Percentiles rank a stretch among this genome's conserved stretches.
phyloP scores from a whole-genome alignment of 139 green algal genomes.

The Chlamydomonas sphaeroides region DNA sequence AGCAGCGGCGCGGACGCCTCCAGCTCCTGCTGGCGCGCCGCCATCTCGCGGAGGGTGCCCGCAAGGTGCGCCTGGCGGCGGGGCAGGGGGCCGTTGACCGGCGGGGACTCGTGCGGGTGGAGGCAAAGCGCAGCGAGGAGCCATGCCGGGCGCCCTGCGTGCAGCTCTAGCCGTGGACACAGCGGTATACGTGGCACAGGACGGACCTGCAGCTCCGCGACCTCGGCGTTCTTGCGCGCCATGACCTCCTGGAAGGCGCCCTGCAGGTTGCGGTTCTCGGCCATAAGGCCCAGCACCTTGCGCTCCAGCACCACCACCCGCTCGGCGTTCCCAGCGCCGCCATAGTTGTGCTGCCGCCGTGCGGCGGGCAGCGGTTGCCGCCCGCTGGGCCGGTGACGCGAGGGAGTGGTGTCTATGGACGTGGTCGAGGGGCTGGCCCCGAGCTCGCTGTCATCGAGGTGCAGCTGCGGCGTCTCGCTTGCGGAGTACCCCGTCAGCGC shows the following conservation, averaged over 20 bases:
- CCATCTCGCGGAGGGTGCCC: slow-evolving; percentile 33
- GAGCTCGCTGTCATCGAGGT: neutral
- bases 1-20: slow-evolving; percentile 48
- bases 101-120: too few relatives aligned
- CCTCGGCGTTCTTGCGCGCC: slow-evolving; percentile 25
- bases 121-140: too few relatives aligned
- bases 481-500: neutral
- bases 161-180: too few relatives aligned
- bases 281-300: slow-evolving; percentile 46
- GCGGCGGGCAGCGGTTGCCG: too few relatives aligned
- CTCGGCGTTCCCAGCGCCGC: slow-evolving; percentile 7
- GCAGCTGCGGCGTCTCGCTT: neutral
- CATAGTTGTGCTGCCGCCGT: neutral
- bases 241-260: slow-evolving; percentile 22
- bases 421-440: neutral
- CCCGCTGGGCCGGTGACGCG: too few relatives aligned
- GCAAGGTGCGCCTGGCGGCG: neutral
- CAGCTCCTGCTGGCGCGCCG: slow-evolving; percentile 50
- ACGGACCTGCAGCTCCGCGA: slow-evolving; percentile 41
- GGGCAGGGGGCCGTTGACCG: neutral
- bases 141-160: too few relatives aligned
- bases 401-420: neutral
- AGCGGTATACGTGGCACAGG: too few relatives aligned
- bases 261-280: slow-evolving; percentile 46
- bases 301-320: slow-evolving; percentile 32